Conservation (phyloP, 805 yeast species). For the Ogataea ganodermae region DNA sequence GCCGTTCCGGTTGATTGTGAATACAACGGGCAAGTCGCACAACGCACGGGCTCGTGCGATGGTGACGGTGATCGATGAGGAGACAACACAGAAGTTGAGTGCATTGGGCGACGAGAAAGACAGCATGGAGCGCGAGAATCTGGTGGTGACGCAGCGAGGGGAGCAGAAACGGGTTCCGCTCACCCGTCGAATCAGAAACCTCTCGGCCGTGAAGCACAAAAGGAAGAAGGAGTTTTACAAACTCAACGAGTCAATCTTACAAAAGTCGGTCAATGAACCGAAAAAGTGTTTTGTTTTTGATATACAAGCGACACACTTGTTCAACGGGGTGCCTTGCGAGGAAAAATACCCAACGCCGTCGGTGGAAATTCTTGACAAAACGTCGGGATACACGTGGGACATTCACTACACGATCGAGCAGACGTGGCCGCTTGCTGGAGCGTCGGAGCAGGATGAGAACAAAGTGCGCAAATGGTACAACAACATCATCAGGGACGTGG, state of each 20-base stretch:
- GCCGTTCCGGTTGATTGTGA: constrained; percentile 40
- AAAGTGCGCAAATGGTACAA: constrained; percentile 17
- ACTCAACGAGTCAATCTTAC: constrained; percentile 23
- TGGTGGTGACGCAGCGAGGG: constrained; percentile 17
- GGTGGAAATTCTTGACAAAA: constrained; percentile 24
- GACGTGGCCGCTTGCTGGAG: constrained; percentile 9
- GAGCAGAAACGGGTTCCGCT: constrained; percentile 15
- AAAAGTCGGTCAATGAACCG: constrained; percentile 16
- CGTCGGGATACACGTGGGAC: constrained; percentile 27
- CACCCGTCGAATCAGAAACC: constrained; percentile 24
- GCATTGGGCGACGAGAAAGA: constrained; percentile 25
- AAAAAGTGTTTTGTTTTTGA: constrained; percentile 37
- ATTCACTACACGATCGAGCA: constrained; percentile 27
- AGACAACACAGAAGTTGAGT: constrained; percentile 12
- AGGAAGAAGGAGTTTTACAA: constrained; percentile 18
- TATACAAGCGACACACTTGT: constrained; percentile 37
- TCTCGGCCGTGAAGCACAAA: constrained; percentile 19
- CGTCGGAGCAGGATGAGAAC: constrained; percentile 5
- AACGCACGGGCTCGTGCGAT: constrained; percentile 17
- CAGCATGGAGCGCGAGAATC: constrained; percentile 18
- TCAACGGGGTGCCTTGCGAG: constrained; percentile 34
- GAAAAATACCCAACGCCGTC: constrained; percentile 35
- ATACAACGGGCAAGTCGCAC: not conserved
- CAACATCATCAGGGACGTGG: constrained; percentile 13
- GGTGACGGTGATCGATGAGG: constrained; percentile 20